Percentiles rank a stretch among this genome's conserved stretches.
These are phyloP conservation scores for Teratosphaeria viscida DNA, from an alignment of 2,329 filamentous ascomycete species.

Conservation along the genomic window DNA sequence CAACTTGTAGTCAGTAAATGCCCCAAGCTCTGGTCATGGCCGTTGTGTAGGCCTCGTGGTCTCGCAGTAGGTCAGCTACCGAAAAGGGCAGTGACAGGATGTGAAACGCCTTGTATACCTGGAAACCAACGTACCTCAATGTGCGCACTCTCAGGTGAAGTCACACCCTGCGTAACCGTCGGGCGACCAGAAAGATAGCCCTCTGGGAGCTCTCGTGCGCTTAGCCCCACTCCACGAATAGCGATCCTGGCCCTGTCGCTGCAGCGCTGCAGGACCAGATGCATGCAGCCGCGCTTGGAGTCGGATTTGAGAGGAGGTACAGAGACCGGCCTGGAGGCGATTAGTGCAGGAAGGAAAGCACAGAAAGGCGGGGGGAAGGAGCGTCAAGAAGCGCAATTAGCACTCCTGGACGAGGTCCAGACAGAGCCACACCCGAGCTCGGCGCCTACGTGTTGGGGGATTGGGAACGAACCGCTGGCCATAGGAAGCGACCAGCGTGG, in stretches of 20 bases:
- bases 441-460: slow-evolving; percentile 19
- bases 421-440: slow-evolving; percentile 13
- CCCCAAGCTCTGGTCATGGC: slow-evolving; percentile 13
- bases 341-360: slow-evolving; percentile 9
- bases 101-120: slow-evolving; percentile 15
- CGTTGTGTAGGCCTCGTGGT: slow-evolving; percentile 9
- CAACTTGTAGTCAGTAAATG: slow-evolving; percentile 13
- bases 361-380: slow-evolving; percentile 12
- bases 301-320: slow-evolving; percentile 7
- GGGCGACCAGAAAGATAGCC: slow-evolving; percentile 6
- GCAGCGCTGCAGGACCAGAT: slow-evolving; percentile 20
- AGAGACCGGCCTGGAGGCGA: slow-evolving; percentile 15
- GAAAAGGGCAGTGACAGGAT: slow-evolving; percentile 13
- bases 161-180: slow-evolving; percentile 16
- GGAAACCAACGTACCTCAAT: slow-evolving; percentile 21
- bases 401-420: slow-evolving; percentile 9
- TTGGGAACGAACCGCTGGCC: slow-evolving; percentile 4
- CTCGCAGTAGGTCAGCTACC: slow-evolving; percentile 11
- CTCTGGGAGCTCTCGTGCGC: slow-evolving; percentile 18
- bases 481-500: slow-evolving; percentile 7
- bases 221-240: slow-evolving; percentile 16
- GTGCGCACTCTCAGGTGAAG: slow-evolving; percentile 22
- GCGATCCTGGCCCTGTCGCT: slow-evolving; percentile 10
- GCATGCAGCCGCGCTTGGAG: slow-evolving; percentile 33
- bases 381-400: slow-evolving; percentile 5